Evolutionary conservation across 2,329 filamentous ascomycete genomes (phyloP).

Genomic region (Furcasterigmium furcatum): DNA sequence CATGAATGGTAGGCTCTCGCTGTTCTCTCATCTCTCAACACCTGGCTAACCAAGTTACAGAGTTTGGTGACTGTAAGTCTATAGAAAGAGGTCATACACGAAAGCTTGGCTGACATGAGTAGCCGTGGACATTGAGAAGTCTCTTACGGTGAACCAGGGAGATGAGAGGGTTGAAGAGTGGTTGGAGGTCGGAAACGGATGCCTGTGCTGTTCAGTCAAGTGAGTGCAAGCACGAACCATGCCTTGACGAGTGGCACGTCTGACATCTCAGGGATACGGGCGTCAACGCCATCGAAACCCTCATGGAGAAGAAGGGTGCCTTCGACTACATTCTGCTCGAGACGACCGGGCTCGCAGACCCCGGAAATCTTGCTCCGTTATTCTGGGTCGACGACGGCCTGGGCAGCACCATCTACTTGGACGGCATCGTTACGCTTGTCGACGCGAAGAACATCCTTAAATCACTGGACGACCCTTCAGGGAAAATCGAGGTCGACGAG

Average conservation of each 20-base stretch:
- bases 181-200: constrained; percentile 94
- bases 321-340: constrained; percentile 98
- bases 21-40: no score
- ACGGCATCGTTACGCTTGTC: constrained; percentile 93
- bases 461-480: constrained; percentile 71
- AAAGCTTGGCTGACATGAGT: constrained; percentile 1
- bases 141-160: constrained; percentile 83
- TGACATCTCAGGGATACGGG: constrained; percentile 69
- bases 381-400: constrained; percentile 98
- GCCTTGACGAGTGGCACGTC: constrained; percentile 1
- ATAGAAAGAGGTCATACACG: background rate
- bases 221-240: constrained; percentile 29
- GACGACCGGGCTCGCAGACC: constrained; percentile 92
- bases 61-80: constrained; percentile 74
- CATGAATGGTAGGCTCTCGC: constrained; percentile 66
- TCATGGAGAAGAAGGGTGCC: constrained; percentile 89
- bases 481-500: constrained; percentile 37
- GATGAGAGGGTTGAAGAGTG: constrained; percentile 86
- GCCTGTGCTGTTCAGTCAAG: constrained; percentile 97
- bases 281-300: constrained; percentile 88
- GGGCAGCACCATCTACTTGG: constrained; percentile 91
- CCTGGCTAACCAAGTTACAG: constrained; percentile 35
- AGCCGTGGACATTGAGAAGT: constrained; percentile 95
- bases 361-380: constrained; percentile 89
- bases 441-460: constrained; percentile 90